phyloP scores from a whole-genome alignment of 768 basidiomycete species.

The Mycena albidolilacea region DNA sequence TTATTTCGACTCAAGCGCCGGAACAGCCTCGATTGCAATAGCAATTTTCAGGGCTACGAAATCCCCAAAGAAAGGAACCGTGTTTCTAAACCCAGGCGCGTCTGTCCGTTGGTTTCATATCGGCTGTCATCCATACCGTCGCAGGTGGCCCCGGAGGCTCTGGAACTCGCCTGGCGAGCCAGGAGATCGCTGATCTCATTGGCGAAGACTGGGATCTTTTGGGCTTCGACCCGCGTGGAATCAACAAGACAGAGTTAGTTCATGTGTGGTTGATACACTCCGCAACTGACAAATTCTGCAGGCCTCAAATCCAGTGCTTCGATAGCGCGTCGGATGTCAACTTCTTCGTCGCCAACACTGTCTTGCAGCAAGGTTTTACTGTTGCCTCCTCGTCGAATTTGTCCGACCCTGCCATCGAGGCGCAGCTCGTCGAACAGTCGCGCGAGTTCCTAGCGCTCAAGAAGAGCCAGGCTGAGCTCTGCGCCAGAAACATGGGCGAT shows the following conservation, averaged over 20 bases:
- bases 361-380: slow-evolving; percentile 43
- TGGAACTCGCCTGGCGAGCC: slow-evolving; percentile 38
- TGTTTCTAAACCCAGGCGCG: slow-evolving; percentile 45
- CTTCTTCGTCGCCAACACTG: slow-evolving; percentile 43
- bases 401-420: slow-evolving; percentile 33
- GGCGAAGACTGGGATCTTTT: slow-evolving; percentile 48
- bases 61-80: slow-evolving; percentile 40
- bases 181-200: slow-evolving; percentile 39
- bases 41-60: slow-evolving; percentile 39
- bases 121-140: neutral
- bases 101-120: neutral
- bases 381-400: slow-evolving; percentile 37
- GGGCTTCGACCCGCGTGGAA: slow-evolving; percentile 49
- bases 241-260: slow-evolving; percentile 41
- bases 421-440: slow-evolving; percentile 39
- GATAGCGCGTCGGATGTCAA: slow-evolving; percentile 11
- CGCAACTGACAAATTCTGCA: neutral
- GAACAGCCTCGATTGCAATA: slow-evolving; percentile 42
- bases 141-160: slow-evolving; percentile 47
- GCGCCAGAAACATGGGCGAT: slow-evolving; percentile 42
- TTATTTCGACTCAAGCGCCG: slow-evolving; percentile 40
- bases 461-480: slow-evolving; percentile 40
- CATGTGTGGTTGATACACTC: too few relatives aligned
- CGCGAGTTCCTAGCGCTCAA: slow-evolving; percentile 42
- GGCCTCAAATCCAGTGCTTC: slow-evolving; percentile 42